phyloP scores from a whole-genome alignment of 257 asterid genomes.

The Echites panduratus region DNA sequence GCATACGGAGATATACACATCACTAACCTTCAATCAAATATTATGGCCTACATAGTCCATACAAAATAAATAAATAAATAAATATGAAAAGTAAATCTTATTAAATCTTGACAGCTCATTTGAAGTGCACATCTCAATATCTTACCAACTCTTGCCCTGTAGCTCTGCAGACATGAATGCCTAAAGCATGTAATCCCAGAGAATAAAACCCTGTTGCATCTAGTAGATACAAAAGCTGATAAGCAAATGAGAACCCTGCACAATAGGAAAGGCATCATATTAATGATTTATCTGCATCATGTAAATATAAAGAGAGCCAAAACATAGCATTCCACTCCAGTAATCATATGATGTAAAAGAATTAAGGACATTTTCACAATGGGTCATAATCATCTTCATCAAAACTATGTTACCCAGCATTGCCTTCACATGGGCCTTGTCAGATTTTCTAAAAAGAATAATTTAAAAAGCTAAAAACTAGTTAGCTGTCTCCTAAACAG shows the following conservation, averaged over 20 bases:
- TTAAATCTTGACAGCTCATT: too few relatives aligned
- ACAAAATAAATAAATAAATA: not conserved
- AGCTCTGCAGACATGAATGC: slow-evolving; percentile 93
- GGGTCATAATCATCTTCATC: not conserved
- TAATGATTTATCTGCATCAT: not conserved
- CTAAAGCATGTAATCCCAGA: slow-evolving; percentile 82
- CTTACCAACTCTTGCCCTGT: slow-evolving; percentile 98
- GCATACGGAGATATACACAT: not conserved
- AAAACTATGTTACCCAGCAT: too few relatives aligned
- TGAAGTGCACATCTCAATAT: slow-evolving; percentile 18
- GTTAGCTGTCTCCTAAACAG: not conserved
- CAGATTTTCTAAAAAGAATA: not conserved
- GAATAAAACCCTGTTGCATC: slow-evolving; percentile 96
- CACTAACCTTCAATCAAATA: not conserved
- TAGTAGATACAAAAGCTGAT: slow-evolving; percentile 87
- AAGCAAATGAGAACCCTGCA: slow-evolving; percentile 89
- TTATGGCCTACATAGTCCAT: not conserved
- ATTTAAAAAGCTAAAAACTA: not conserved
- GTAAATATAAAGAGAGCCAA: not conserved
- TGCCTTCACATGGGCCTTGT: not conserved
- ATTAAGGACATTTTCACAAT: not conserved
- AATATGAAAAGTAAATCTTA: not conserved
- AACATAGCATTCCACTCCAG: not conserved
- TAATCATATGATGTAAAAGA: not conserved
- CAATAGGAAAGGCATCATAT: slow-evolving; percentile 9